Evolutionary conservation across 257 asterid genomes (phyloP), one percentile per base, ranked within the genome.

Genomic region (Scutellaria minor): DNA sequence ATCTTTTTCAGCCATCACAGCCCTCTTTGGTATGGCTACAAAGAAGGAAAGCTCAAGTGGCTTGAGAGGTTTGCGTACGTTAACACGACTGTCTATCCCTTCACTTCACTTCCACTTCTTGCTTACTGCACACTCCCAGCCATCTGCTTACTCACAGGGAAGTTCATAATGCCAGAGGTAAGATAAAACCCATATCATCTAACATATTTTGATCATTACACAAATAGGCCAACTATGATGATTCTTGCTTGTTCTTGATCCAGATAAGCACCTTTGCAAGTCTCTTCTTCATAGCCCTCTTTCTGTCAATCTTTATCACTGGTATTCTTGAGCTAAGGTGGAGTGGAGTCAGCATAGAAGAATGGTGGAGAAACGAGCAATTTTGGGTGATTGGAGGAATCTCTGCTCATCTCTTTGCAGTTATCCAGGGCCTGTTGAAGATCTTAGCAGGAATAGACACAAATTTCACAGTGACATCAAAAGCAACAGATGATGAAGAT

Each of bases 321-420:
- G 97, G 96, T 37, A 93, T 90, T 37, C 92, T 90, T 11, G 98
- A 93, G 84, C 88, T 90, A 75, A 72, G 96, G 62, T 93, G 98
- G 98, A 89, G 98, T 67, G 96, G 97, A 15, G 98, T 90, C 14
- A 86, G 96, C 90, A 88, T 93, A 14, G 98, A 93, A 84, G 98
- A 90, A 76, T 93, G 98, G 98, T 88, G 98, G 98, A 85, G 98
- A 81, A 93, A 93, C 46, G 98, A 93, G 77, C 98, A 93, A 58
- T 93, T 93, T 76, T 93, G 98, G 98, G 98, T 93, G 12, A 90
- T 90, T n/a, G 98, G 98, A 13, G 98, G 96, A 7, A 78, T 93
- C 0, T 93, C 98, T 1, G 97, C 97, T 37, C 98, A 93, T 27
- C 95, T 93, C 51, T 93, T 93, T 65, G 98, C 97, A 0, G 96